Evolutionary conservation across 768 basidiomycete genomes (phyloP).

Genomic region (Tulasnella sp.): DNA sequence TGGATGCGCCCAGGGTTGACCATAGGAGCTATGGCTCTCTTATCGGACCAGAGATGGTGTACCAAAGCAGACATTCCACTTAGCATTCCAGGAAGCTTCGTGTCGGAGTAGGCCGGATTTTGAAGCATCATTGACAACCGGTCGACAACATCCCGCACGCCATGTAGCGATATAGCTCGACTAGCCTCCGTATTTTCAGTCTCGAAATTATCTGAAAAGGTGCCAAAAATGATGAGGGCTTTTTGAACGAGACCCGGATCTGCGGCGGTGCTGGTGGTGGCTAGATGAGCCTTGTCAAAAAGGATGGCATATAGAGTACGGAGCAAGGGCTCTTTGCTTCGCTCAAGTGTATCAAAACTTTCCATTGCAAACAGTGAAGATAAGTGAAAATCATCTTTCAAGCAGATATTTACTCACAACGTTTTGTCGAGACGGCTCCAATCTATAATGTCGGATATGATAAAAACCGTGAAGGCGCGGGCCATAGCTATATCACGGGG

Average conservation of each 20-base stretch:
- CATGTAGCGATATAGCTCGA: not conserved
- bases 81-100: not conserved
- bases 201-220: not conserved
- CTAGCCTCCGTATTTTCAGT: not conserved
- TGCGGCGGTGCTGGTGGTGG: not conserved
- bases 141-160: not conserved
- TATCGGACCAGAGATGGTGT: not conserved
- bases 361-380: not conserved
- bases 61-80: not conserved
- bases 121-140: not conserved
- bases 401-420: not conserved
- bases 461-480: not conserved
- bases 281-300: not conserved
- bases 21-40: not conserved
- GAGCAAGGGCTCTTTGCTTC: not conserved
- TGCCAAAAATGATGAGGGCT: not conserved
- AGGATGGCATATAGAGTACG: not conserved
- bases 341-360: not conserved
- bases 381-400: not conserved
- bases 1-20: not conserved
- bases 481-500: not conserved
- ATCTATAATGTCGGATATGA: not conserved
- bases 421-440: not conserved
- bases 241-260: not conserved
- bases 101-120: not conserved